These are phyloP conservation scores for Populus nigra DNA, from an alignment of 345 rosid genomes.

Conservation along the genomic window DNA sequence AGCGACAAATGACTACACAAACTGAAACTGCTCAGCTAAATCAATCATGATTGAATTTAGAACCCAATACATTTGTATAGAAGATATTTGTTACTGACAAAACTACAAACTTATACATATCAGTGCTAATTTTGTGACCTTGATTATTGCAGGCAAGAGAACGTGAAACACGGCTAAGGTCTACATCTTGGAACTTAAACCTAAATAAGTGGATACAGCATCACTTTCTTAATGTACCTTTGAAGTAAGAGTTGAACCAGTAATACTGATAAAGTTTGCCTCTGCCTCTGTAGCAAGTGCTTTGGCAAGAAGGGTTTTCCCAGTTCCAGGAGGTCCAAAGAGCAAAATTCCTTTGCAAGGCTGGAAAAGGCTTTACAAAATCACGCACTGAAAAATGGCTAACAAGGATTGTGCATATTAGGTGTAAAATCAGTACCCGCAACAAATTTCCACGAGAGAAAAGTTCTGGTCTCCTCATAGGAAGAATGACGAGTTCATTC, in stretches of 20 bases:
- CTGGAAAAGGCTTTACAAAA: slow-evolving; percentile 38
- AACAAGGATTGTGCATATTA: slow-evolving; percentile 1
- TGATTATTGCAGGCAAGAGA: neutral
- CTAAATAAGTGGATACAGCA: neutral
- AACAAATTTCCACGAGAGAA: slow-evolving; percentile 86
- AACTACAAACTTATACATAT: neutral
- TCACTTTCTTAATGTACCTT: slow-evolving; percentile 50
- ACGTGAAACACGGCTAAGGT: neutral
- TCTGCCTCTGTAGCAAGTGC: slow-evolving; percentile 98
- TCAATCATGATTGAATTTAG: neutral
- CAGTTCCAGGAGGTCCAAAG: slow-evolving; percentile 99
- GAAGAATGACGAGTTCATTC: slow-evolving; percentile 96
- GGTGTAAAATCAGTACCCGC: slow-evolving; percentile 50
- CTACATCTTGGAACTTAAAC: neutral
- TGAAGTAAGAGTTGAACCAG: slow-evolving; percentile 95
- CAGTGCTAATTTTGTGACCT: neutral
- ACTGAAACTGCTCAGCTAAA: neutral
- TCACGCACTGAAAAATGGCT: slow-evolving; percentile 7
- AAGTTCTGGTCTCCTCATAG: slow-evolving; percentile 95
- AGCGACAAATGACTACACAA: neutral
- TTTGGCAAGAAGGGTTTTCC: slow-evolving; percentile 94
- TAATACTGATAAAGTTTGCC: slow-evolving; percentile 93
- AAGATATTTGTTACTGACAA: neutral
- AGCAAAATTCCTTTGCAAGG: slow-evolving; percentile 98
- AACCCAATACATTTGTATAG: neutral